These are phyloP conservation scores for Trichopus zeylanicus DNA, from an alignment of 116 monocot species.

Conservation along the genomic window DNA sequence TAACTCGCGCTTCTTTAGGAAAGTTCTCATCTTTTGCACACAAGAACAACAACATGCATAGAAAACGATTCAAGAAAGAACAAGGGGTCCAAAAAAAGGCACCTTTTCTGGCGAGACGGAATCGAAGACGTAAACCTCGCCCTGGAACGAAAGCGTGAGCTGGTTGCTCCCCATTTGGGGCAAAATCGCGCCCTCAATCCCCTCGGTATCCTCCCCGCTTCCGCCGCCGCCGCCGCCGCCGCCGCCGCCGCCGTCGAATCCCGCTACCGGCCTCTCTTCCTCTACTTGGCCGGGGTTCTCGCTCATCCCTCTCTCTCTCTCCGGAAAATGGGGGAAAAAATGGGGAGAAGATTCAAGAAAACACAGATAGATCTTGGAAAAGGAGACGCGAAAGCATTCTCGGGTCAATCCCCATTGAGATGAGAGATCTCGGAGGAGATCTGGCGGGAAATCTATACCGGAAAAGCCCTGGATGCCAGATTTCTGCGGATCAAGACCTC, in stretches of 20 bases:
- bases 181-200: background rate
- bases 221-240: background rate
- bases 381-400: background rate
- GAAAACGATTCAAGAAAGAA: background rate
- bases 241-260: background rate
- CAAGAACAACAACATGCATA: background rate
- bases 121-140: conserved; percentile 38
- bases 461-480: background rate
- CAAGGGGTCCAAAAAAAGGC: too few relatives aligned
- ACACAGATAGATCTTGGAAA: background rate
- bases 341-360: background rate
- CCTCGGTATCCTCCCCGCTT: conserved; percentile 1
- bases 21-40: too few relatives aligned
- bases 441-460: background rate
- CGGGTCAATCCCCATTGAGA: background rate
- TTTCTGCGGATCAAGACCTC: background rate
- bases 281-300: background rate
- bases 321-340: background rate
- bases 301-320: background rate
- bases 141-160: conserved; percentile 40
- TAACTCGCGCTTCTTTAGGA: too few relatives aligned
- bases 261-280: background rate
- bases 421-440: background rate
- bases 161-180: conserved; percentile 11
- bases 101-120: conserved; percentile 44